Evolutionary conservation across 768 basidiomycete species (phyloP).

Genomic region (Mycena sanguinolenta): DNA sequence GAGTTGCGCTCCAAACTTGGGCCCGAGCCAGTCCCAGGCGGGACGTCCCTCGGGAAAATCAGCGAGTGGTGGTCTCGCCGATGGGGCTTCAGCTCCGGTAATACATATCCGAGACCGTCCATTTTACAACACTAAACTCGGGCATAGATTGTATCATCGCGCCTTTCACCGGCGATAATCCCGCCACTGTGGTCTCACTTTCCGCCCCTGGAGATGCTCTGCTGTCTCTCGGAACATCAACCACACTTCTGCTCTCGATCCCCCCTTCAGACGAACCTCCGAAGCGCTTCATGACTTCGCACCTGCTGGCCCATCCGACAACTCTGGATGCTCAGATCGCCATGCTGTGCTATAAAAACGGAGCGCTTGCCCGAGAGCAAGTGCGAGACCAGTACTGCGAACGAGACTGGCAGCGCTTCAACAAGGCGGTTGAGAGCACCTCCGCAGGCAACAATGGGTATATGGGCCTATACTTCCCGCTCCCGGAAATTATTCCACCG

Average conservation of each 20-base stretch:
- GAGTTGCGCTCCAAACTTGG: conserved; percentile 79
- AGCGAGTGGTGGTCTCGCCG: conserved; percentile 77
- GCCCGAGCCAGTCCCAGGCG: conserved; percentile 81
- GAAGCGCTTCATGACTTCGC: conserved; percentile 79
- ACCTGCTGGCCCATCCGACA: conserved; percentile 80
- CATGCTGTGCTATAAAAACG: conserved; percentile 95
- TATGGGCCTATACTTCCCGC: conserved; percentile 84
- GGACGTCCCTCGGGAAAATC: conserved; percentile 74
- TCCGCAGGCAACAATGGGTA: conserved; percentile 71
- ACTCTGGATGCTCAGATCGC: conserved; percentile 76
- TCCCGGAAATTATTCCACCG: conserved; percentile 90
- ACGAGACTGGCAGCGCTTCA: conserved; percentile 77
- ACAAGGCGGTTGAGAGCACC: conserved; percentile 68
- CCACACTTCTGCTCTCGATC: conserved; percentile 85
- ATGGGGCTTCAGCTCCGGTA: conserved; percentile 83
- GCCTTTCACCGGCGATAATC: conserved; percentile 93
- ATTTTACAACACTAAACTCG: neutral
- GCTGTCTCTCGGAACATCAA: conserved; percentile 90
- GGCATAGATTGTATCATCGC: conserved; percentile 78
- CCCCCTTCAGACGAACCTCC: conserved; percentile 75
- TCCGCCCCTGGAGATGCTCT: conserved; percentile 85
- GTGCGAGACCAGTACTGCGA: conserved; percentile 76
- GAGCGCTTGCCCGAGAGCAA: conserved; percentile 84
- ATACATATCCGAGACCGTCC: conserved; percentile 23
- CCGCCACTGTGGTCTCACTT: conserved; percentile 82